Percentiles rank a stretch among this genome's conserved stretches.
Evolutionary conservation across 1,284 basidiomycete species (phyloP).

Genomic region (Athelia sp.): DNA sequence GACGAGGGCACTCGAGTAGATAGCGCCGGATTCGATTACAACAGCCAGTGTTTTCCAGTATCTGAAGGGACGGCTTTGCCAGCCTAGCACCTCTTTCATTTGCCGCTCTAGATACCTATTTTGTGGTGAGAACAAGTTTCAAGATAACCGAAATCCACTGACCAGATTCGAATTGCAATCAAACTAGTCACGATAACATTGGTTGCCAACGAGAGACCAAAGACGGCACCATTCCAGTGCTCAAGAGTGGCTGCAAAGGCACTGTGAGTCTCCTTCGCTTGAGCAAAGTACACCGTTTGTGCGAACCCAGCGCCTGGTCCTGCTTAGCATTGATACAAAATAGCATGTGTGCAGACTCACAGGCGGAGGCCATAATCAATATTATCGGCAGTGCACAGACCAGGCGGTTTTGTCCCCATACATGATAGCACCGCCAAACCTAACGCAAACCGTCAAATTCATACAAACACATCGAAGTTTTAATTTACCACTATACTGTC

Average conservation of each 20-base stretch:
- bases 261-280: constrained; percentile 25
- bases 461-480: not conserved
- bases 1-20: constrained; percentile 32
- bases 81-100: constrained; percentile 2
- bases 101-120: constrained; percentile 20
- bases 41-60: constrained; percentile 29
- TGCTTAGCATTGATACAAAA: not conserved
- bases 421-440: constrained; percentile 34
- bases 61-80: constrained; percentile 15
- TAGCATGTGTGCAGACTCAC: constrained; percentile 13
- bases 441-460: constrained; percentile 4
- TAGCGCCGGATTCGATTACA: constrained; percentile 34
- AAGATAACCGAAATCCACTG: constrained; percentile 3
- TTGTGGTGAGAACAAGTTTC: not conserved
- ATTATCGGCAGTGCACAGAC: constrained; percentile 26
- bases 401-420: constrained; percentile 29
- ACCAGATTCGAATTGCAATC: constrained; percentile 32
- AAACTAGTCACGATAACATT: constrained; percentile 30
- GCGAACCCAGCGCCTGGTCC: constrained; percentile 28
- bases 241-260: constrained; percentile 25
- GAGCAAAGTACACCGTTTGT: constrained; percentile 29
- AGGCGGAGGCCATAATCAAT: constrained; percentile 28
- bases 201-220: constrained; percentile 32
- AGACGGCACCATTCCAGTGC: constrained; percentile 33
- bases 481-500: constrained; percentile 29